Evolutionary conservation across 805 yeast genomes (phyloP).

Genomic region (Lachancea sp.): DNA sequence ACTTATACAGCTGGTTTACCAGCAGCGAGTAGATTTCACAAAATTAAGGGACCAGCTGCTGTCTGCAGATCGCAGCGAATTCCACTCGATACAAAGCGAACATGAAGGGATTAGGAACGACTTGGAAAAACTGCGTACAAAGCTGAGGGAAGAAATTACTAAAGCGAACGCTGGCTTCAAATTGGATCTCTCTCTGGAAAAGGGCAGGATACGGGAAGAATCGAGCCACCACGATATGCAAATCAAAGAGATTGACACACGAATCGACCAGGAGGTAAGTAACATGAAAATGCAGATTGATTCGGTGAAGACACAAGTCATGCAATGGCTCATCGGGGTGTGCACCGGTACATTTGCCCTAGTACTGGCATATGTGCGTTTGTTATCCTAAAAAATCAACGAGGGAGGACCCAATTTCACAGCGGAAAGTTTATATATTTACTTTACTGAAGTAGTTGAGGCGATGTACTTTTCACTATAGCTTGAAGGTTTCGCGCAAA

Average conservation of each 20-base stretch:
- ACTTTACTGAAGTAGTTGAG: background rate
- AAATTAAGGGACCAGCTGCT: constrained; percentile 88
- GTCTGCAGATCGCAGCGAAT: constrained; percentile 80
- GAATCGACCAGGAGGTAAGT: constrained; percentile 91
- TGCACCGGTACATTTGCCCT: constrained; percentile 97
- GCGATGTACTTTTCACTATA: constrained; percentile 14
- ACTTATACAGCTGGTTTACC: constrained; percentile 78
- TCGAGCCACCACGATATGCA: constrained; percentile 87
- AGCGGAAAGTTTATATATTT: background rate
- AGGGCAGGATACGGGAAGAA: constrained; percentile 93
- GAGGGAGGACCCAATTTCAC: background rate
- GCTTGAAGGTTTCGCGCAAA: constrained; percentile 70
- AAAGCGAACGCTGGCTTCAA: constrained; percentile 86
- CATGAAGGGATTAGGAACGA: constrained; percentile 80
- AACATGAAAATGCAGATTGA: constrained; percentile 95
- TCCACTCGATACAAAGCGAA: constrained; percentile 73
- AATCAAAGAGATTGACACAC: constrained; percentile 88
- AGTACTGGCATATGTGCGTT: constrained; percentile 82
- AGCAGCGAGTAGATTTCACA: constrained; percentile 94
- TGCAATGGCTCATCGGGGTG: constrained; percentile 98
- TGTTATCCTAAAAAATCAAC: constrained; percentile 45
- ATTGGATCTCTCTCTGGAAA: constrained; percentile 84
- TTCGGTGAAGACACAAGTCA: constrained; percentile 89
- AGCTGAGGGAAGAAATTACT: constrained; percentile 84
- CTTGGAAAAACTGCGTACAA: constrained; percentile 76